phyloP scores from a whole-genome alignment of 805 yeast genomes.

The Sugiyamaella chiloensis region DNA sequence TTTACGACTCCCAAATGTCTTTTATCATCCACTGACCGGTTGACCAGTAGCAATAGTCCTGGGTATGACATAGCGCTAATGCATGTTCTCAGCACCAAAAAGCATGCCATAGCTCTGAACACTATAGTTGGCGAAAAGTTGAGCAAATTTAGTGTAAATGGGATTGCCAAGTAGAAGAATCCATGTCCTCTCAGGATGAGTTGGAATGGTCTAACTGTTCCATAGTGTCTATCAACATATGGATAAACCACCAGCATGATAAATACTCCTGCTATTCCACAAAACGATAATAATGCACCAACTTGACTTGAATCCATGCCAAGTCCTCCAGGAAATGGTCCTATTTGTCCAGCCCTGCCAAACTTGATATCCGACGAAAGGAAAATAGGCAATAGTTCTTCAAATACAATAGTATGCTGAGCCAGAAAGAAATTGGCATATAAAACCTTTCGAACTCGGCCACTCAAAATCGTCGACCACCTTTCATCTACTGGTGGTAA shows the following conservation, averaged over 20 bases:
- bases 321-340: constrained; percentile 56
- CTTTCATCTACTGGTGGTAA: constrained; percentile 25
- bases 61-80: constrained; percentile 51
- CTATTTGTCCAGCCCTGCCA: constrained; percentile 25
- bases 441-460: constrained; percentile 19
- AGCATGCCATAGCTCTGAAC: constrained; percentile 16
- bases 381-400: constrained; percentile 55
- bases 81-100: constrained; percentile 38
- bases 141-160: constrained; percentile 45
- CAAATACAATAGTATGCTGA: constrained; percentile 48
- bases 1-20: constrained; percentile 56
- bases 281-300: constrained; percentile 49
- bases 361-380: constrained; percentile 37
- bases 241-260: constrained; percentile 52
- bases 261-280: constrained; percentile 53
- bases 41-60: constrained; percentile 50
- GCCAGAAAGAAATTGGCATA: constrained; percentile 31
- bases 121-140: constrained; percentile 30
- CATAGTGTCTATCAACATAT: constrained; percentile 45
- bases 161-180: constrained; percentile 43
- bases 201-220: constrained; percentile 45
- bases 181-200: constrained; percentile 43
- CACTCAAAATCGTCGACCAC: constrained; percentile 23
- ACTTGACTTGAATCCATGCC: constrained; percentile 46
- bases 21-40: constrained; percentile 50